Base-by-base conservation (phyloP, 1,139 yeast species). In the Diutina catenulata region DNA sequence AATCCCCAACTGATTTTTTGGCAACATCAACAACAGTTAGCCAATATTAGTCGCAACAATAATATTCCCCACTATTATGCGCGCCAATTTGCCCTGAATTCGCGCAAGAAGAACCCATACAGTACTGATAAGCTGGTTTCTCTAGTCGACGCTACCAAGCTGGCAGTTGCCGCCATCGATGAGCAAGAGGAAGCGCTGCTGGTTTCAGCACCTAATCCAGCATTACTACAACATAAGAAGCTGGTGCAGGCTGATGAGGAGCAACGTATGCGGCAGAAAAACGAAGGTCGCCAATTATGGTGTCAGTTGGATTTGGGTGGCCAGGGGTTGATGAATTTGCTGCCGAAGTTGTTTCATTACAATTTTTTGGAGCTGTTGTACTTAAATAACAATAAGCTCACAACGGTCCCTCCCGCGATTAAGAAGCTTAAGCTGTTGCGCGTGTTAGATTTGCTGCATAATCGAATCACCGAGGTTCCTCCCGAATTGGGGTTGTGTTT, bases 271-370 rank as follows among this genome's bases (percentile, higher is more conserved):
- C 75, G 82, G 54, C 73, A 74, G 43, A 80, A 74, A 47, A 74
- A 82, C 36, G 75, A 79, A 40, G 76, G 80, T 22, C 73, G 72
- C 49, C 96, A 88, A 59, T 70, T 82, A 50, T 93, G 99, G 99
- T 82, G 94, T 40, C 93, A 91, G 20, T 66, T 93, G 47, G 99
- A 93, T 61, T 66, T 91, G 46, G 77, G 94, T 47, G 95, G 96
- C 41, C 94, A 91, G 58, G 87, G 94, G 19, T 64, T 91, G 40
- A 67, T 76, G 45, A 71, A 74, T 44, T 51, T 88, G 33, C 75
- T 87, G 13, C 76, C 81, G 20, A 80, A 79, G 49, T 60, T 93
- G 41, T 86, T 87, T 64, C 76, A 77, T 38, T 93, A 87, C 57
- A 74, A 74, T 43, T 93, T 93, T 51, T 69, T 93, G 51, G 94